Percentiles rank a stretch among this genome's conserved stretches.
Conservation (phyloP, 192 early-diverging fungal genomes). For the Phycomyces nitens region DNA sequence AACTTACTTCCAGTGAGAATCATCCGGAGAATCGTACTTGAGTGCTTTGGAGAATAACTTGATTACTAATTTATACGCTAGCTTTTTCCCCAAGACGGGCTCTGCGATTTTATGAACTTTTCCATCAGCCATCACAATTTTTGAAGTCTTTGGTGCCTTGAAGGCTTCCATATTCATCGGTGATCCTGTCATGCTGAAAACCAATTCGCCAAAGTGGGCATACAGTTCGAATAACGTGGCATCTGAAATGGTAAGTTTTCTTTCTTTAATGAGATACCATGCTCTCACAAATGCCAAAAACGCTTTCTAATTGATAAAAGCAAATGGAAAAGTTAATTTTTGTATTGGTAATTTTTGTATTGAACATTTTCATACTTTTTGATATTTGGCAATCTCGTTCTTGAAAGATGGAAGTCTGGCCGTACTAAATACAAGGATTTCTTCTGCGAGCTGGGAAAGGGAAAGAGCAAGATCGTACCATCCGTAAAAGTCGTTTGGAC, state of each 20-base stretch:
- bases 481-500: conserved; percentile 52
- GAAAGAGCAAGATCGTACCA: conserved; percentile 64
- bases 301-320: conserved; percentile 33
- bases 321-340: no score
- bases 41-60: conserved; percentile 22
- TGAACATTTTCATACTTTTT: conserved; percentile 40
- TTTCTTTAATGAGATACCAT: conserved; percentile 3
- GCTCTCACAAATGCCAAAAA: conserved; percentile 40
- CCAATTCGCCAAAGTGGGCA: conserved; percentile 47
- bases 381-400: conserved; percentile 50
- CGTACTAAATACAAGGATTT: conserved; percentile 61
- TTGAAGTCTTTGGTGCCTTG: conserved; percentile 4
- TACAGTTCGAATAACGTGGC: conserved; percentile 37
- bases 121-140: background rate
- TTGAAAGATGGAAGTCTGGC: conserved; percentile 49
- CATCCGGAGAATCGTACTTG: conserved; percentile 10
- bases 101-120: background rate
- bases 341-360: conserved; percentile 10
- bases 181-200: conserved; percentile 44
- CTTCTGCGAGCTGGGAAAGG: conserved; percentile 58
- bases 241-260: background rate
- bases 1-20: conserved; percentile 23
- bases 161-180: conserved; percentile 56
- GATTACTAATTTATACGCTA: conserved; percentile 39
- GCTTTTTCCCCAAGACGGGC: background rate